Evolutionary conservation across 148 eudicot species (phyloP).

Genomic region (Mesembryanthemum crystallinum): DNA sequence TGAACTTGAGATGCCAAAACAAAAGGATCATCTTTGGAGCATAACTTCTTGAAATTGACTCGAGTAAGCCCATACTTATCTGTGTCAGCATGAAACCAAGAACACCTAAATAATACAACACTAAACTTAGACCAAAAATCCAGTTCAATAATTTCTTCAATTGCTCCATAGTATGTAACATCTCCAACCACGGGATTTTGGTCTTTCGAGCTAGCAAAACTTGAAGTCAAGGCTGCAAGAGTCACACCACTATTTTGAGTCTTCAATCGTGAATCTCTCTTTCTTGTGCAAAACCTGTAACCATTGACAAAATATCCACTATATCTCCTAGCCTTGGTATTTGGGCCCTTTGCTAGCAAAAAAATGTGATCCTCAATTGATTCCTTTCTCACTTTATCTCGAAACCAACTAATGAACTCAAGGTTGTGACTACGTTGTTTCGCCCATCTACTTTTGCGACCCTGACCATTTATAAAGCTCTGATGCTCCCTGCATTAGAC

Average conservation of each 20-base stretch:
- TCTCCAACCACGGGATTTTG: neutral
- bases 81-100: neutral
- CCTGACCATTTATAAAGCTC: neutral
- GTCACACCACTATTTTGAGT: constrained; percentile 4
- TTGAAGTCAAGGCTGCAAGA: neutral
- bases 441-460: neutral
- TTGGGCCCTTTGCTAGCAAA: constrained; percentile 5
- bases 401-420: neutral
- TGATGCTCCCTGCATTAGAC: no score
- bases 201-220: neutral
- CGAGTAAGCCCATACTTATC: constrained; percentile 2
- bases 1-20: neutral
- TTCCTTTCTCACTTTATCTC: neutral
- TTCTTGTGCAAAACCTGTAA: neutral
- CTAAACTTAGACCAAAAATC: neutral
- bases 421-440: neutral
- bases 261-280: neutral
- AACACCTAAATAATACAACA: constrained; percentile 1
- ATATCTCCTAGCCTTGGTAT: neutral
- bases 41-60: neutral
- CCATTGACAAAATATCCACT: neutral
- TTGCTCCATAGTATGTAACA: neutral
- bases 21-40: neutral
- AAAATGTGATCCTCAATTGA: neutral
- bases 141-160: constrained; percentile 3